These are phyloP conservation scores for Punica granatum DNA, from an alignment of 345 rosid genomes.

Conservation along the genomic window DNA sequence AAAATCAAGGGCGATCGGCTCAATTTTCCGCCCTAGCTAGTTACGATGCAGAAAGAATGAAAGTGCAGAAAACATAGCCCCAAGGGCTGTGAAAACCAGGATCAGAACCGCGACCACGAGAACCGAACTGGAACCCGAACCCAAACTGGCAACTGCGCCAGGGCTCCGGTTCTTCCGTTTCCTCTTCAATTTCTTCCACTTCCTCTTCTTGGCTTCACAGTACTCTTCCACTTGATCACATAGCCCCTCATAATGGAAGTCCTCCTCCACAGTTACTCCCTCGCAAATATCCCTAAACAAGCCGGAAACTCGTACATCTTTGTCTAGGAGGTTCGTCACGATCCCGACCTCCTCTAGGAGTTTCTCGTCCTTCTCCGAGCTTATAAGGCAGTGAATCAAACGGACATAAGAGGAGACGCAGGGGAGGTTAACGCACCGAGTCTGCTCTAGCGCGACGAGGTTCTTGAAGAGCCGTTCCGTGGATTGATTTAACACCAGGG, in stretches of 20 bases:
- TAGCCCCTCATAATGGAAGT: conserved; percentile 32
- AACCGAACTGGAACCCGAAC: not conserved
- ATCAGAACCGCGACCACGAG: conserved; percentile 14
- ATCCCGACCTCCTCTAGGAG: conserved; percentile 18
- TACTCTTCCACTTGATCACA: conserved; percentile 31
- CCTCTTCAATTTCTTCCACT: conserved; percentile 1
- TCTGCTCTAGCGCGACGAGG: conserved; percentile 35
- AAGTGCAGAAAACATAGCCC: conserved; percentile 28
- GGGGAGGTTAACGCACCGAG: conserved; percentile 12
- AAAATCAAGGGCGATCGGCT: not conserved
- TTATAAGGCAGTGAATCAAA: conserved; percentile 27
- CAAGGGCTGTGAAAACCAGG: conserved; percentile 21
- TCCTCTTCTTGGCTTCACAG: conserved; percentile 8
- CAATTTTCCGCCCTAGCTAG: not conserved
- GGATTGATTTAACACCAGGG: conserved; percentile 17
- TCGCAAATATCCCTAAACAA: conserved; percentile 27
- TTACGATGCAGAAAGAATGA: conserved; percentile 22
- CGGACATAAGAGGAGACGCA: conserved; percentile 35
- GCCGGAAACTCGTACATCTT: not conserved
- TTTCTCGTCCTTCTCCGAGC: conserved; percentile 25
- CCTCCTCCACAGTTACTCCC: conserved; percentile 15
- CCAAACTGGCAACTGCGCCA: not conserved
- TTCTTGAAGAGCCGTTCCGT: conserved; percentile 44
- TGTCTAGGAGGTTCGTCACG: conserved; percentile 14
- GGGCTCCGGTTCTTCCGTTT: not conserved